Conservation (phyloP, 2,329 filamentous ascomycete genomes). For the Lanzia echinophila region DNA sequence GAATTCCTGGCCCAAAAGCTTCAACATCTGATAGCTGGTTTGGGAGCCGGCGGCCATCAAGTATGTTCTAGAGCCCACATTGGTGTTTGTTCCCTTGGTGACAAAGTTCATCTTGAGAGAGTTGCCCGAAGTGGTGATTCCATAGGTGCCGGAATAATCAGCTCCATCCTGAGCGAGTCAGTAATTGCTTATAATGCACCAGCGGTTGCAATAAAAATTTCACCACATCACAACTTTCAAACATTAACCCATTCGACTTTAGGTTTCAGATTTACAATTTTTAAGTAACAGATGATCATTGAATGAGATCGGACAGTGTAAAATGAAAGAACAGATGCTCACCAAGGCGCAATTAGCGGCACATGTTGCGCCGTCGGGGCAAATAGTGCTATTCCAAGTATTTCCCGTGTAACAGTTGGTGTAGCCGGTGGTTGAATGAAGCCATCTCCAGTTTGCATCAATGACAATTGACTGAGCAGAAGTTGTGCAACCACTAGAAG, state of each 20-base stretch:
- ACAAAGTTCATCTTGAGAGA: slow-evolving; percentile 52
- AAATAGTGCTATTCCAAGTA: slow-evolving; percentile 37
- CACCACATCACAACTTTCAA: too few species aligned
- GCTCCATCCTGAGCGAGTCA: slow-evolving; percentile 49
- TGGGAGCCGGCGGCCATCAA: slow-evolving; percentile 50
- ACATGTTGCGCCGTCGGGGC: slow-evolving; percentile 38
- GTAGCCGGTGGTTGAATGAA: slow-evolving; percentile 41
- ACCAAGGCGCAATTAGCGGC: slow-evolving; percentile 46
- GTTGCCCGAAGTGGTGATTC: slow-evolving; percentile 47
- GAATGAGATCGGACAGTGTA: too few species aligned
- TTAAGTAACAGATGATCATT: too few species aligned
- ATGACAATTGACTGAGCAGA: slow-evolving; percentile 44
- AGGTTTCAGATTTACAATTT: too few species aligned
- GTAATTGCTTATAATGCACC: too few species aligned
- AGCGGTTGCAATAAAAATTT: too few species aligned
- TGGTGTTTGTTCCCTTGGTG: slow-evolving; percentile 39
- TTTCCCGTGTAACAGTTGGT: slow-evolving; percentile 39
- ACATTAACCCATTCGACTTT: too few species aligned
- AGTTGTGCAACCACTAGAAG: slow-evolving; percentile 41
- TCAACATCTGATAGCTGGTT: slow-evolving; percentile 58
- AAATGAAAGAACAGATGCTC: too few species aligned
- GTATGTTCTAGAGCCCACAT: slow-evolving; percentile 54
- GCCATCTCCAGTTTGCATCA: slow-evolving; percentile 55
- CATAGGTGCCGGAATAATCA: slow-evolving; percentile 46
- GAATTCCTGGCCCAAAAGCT: slow-evolving; percentile 61